Conservation (phyloP, 371 early-diverging fungal genomes). For the Mucor velutinosus region DNA sequence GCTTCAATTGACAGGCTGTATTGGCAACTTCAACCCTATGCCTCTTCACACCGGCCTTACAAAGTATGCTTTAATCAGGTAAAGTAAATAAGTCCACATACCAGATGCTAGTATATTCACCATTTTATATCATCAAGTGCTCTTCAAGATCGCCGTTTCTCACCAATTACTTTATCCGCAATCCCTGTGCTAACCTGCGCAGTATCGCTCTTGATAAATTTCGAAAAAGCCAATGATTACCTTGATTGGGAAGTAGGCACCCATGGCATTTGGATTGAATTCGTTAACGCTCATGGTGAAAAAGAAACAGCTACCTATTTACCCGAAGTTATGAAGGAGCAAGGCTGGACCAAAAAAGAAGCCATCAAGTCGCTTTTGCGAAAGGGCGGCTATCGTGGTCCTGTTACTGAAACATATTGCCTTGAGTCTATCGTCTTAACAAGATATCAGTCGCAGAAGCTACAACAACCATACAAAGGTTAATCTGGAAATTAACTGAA, state of each 20-base stretch:
- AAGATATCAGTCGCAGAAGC: constrained; percentile 82
- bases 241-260: constrained; percentile 90
- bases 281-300: constrained; percentile 54
- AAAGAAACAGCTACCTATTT: constrained; percentile 84
- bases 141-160: constrained; percentile 80
- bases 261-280: constrained; percentile 94
- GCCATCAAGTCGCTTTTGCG: constrained; percentile 82
- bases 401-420: constrained; percentile 61
- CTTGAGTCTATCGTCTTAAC: constrained; percentile 60
- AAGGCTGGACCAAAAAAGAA: constrained; percentile 85
- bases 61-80: constrained; percentile 87
- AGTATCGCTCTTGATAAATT: constrained; percentile 85
- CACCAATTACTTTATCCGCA: constrained; percentile 73
- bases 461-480: neutral
- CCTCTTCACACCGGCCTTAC: constrained; percentile 70
- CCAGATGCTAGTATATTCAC: neutral
- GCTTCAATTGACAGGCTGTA: constrained; percentile 83
- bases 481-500: neutral
- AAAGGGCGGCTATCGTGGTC: constrained; percentile 79
- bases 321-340: constrained; percentile 78
- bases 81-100: neutral
- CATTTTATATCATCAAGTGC: constrained; percentile 54
- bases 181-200: constrained; percentile 67
- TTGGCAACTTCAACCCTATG: constrained; percentile 87
- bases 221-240: constrained; percentile 75